Evolutionary conservation across 345 rosid species (phyloP).

Genomic region (Rhodamnia argentea): DNA sequence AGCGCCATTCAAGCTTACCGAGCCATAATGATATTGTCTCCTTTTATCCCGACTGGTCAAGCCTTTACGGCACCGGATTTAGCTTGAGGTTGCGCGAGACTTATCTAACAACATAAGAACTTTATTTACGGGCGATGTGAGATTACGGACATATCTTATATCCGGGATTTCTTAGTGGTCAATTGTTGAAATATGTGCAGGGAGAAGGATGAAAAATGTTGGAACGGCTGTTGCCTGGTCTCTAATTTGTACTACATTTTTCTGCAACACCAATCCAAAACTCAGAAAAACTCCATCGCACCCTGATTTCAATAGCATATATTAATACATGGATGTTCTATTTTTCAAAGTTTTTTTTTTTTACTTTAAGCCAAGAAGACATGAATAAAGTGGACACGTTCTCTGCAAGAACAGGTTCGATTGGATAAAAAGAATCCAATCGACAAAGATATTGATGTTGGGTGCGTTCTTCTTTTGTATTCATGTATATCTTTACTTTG

Average conservation of each 20-base stretch:
- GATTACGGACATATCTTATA: background rate
- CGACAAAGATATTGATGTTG: slow-evolving; percentile 26
- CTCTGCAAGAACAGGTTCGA: slow-evolving; percentile 32
- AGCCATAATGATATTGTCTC: background rate
- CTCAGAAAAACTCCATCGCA: background rate
- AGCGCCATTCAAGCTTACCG: background rate
- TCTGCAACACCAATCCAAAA: background rate
- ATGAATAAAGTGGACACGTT: slow-evolving; percentile 31
- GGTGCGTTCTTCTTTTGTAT: background rate
- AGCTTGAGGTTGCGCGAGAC: background rate
- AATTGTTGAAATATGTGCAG: background rate
- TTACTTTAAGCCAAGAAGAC: slow-evolving; percentile 1
- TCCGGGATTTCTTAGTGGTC: background rate
- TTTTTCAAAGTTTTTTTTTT: background rate
- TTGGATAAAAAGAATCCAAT: slow-evolving; percentile 39
- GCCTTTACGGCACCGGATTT: background rate
- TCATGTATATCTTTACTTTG: slow-evolving; percentile 4
- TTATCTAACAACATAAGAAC: background rate
- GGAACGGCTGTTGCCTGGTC: background rate
- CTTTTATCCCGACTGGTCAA: background rate
- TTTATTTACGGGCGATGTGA: background rate
- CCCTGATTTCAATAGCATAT: background rate
- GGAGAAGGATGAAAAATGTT: background rate
- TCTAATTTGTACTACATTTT: background rate
- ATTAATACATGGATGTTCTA: background rate